phyloP scores from a whole-genome alignment of 371 early-diverging fungal species.

The Chytridium lagenaria region DNA sequence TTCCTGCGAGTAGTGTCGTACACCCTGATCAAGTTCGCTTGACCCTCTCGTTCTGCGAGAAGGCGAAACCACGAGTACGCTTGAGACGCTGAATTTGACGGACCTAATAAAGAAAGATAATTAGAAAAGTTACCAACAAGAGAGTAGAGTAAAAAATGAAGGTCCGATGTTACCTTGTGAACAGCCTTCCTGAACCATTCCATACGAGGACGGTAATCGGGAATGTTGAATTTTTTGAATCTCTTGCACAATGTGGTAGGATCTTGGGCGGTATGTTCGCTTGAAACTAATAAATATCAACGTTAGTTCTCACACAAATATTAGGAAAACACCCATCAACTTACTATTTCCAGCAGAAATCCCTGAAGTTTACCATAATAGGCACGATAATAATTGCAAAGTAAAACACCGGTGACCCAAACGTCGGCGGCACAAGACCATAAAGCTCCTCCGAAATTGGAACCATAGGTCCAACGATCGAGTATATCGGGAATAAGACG shows the following conservation, averaged over 20 bases:
- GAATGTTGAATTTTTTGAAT: conserved; percentile 96
- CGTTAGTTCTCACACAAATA: conserved; percentile 6
- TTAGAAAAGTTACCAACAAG: not conserved
- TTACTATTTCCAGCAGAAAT: conserved; percentile 89
- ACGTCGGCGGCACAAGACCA: conserved; percentile 77
- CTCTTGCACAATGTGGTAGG: conserved; percentile 96
- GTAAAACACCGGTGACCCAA: conserved; percentile 86
- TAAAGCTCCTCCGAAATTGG: conserved; percentile 81
- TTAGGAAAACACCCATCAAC: conserved; percentile 10
- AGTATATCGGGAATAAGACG: conserved; percentile 82
- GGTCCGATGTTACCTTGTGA: conserved; percentile 67
- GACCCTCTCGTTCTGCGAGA: conserved; percentile 97
- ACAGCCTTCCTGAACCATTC: conserved; percentile 97
- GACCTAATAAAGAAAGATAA: conserved; percentile 17
- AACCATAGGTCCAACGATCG: conserved; percentile 74
- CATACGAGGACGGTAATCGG: conserved; percentile 95
- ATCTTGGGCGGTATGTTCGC: conserved; percentile 80
- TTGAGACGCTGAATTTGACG: conserved; percentile 91
- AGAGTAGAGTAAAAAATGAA: not conserved
- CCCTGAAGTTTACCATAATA: conserved; percentile 79
- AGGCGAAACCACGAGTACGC: conserved; percentile 94
- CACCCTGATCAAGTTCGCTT: conserved; percentile 89
- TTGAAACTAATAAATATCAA: conserved; percentile 70
- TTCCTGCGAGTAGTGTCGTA: conserved; percentile 96
- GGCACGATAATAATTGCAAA: conserved; percentile 81